Conservation (phyloP, 2,329 filamentous ascomycete genomes). For the Fusarium sp. region DNA sequence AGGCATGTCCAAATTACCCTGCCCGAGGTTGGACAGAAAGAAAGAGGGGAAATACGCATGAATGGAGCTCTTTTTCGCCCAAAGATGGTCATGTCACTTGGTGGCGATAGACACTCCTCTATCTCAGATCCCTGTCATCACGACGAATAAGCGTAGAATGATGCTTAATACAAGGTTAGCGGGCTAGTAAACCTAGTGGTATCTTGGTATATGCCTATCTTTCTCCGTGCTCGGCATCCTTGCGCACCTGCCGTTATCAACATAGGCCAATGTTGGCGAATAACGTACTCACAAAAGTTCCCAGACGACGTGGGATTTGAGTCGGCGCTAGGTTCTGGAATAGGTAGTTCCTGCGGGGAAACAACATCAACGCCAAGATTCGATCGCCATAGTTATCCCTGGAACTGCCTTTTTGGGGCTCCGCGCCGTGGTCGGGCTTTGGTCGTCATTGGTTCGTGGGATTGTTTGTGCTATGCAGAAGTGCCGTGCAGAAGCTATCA, state of each 20-base stretch:
- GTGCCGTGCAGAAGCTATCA: conserved; percentile 27
- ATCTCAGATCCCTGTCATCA: conserved; percentile 13
- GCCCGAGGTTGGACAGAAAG: neutral
- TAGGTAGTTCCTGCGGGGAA: conserved; percentile 39
- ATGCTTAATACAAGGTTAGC: conserved; percentile 25
- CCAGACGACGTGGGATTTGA: conserved; percentile 32
- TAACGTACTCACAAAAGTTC: conserved; percentile 42
- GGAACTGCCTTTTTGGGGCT: conserved; percentile 43
- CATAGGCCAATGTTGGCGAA: conserved; percentile 30
- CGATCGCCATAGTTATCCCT: conserved; percentile 25
- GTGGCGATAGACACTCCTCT: neutral
- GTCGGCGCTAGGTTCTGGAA: conserved; percentile 41
- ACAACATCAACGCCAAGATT: conserved; percentile 29
- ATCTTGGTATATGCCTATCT: neutral
- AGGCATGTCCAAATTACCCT: neutral
- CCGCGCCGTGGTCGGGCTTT: conserved; percentile 8
- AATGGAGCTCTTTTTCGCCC: neutral
- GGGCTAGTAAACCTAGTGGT: too few species aligned
- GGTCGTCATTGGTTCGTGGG: conserved; percentile 23
- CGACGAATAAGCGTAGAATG: conserved; percentile 34
- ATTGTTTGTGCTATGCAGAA: conserved; percentile 24
- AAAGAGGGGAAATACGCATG: conserved; percentile 6
- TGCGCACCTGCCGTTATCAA: conserved; percentile 46
- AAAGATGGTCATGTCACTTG: conserved; percentile 9
- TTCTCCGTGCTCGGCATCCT: neutral